Conservation (phyloP, 208 protist species). For the Trypanosoma theileri region DNA sequence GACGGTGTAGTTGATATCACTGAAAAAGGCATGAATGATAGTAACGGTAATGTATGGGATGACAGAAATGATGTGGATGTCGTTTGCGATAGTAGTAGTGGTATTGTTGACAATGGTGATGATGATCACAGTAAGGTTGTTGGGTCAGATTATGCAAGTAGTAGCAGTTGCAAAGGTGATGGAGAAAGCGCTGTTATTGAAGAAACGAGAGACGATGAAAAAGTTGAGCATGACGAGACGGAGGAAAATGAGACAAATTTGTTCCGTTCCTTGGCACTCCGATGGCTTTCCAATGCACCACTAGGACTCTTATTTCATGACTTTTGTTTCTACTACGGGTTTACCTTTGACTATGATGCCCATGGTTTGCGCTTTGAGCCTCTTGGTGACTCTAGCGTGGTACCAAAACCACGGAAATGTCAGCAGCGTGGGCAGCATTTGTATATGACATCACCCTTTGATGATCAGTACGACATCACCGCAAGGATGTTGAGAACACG, state of each 20-base stretch:
- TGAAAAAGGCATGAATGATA: not conserved
- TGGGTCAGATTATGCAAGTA: not conserved
- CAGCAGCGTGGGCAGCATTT: constrained; percentile 75
- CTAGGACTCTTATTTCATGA: constrained; percentile 68
- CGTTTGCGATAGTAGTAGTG: not conserved
- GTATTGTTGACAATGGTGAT: not conserved
- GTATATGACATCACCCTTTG: constrained; percentile 84
- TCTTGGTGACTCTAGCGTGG: constrained; percentile 56
- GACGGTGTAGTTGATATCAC: not conserved
- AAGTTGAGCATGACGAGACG: constrained; percentile 14
- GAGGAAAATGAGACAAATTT: constrained; percentile 16
- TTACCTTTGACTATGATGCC: constrained; percentile 80
- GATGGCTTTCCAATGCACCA: constrained; percentile 43
- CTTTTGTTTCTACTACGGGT: constrained; percentile 87
- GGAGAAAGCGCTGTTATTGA: not conserved
- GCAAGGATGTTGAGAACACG: constrained; percentile 79
- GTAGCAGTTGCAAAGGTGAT: not conserved
- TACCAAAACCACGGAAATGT: constrained; percentile 71
- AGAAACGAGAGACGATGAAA: not conserved
- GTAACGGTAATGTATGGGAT: no score
- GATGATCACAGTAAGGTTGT: constrained; percentile 1
- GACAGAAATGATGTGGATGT: no score
- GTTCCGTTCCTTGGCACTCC: constrained; percentile 22
- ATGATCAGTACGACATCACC: constrained; percentile 82
- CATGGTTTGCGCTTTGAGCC: constrained; percentile 63